Evolutionary conservation across 345 rosid species (phyloP), one percentile per base, ranked within the genome.

Genomic region (Acer campestre): DNA sequence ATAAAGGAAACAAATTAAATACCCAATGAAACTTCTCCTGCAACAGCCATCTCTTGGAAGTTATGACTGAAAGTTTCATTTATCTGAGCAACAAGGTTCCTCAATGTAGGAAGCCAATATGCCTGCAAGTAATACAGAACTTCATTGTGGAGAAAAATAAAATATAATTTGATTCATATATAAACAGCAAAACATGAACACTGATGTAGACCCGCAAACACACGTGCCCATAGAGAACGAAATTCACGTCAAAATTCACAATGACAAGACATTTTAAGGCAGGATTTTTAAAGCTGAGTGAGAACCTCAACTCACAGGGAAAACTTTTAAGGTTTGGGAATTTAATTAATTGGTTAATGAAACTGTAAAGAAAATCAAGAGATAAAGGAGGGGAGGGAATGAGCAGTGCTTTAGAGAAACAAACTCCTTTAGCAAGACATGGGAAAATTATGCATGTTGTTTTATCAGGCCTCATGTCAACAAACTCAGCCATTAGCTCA

Each of bases 31-130:
- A 95, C 92, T 86, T 95, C 99, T 80, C 99, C 97, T 13, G 99
- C 99, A 86, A 93, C 89, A 72, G 99, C 97, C 98, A 95, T 95
- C 89, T 93, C 97, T 82, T 84, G 90, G 81, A 95, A 95, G 83
- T 95, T 95, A 62, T 71, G 92, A 82, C 98, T 89, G 81, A 93
- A 95, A 48, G 97, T 93, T 83, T 89, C 92, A 79, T 95, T 90
- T 78, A 95, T 93, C 82, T 87, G 90, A 61, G 76, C 77, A 72
- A 95, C 98, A 77, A 95, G 97, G 82, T 83, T 87, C 84, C 98
- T 93, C 82, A 95, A 79, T 17, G 88, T 92, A 65, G 97, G 93
- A 82, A 95, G 98, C 99, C 99, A 95, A 77, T 81, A 89, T 76
- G 83, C 91, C 97, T 92, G 89, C 81, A 82, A 42, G 73, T 42